Percentiles rank a stretch among this genome's conserved stretches.
Conservation (phyloP, 2,329 filamentous ascomycete species). For the Cercospora berteroae region DNA sequence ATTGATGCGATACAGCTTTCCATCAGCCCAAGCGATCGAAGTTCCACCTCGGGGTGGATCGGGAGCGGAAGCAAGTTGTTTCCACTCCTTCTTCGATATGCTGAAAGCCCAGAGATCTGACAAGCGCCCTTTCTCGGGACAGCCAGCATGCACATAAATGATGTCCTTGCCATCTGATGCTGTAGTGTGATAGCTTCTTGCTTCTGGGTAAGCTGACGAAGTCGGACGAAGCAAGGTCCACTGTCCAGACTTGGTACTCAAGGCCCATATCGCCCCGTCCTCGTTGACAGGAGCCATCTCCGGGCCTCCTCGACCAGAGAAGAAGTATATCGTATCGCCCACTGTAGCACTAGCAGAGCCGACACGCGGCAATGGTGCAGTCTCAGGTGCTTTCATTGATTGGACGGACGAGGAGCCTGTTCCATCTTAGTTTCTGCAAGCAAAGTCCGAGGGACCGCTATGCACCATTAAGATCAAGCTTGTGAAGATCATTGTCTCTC, state of each 20-base stretch:
- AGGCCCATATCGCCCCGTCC: constrained; percentile 71
- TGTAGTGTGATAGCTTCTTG: constrained; percentile 70
- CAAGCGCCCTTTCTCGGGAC: constrained; percentile 61
- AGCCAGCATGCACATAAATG: constrained; percentile 75
- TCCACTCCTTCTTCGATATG: constrained; percentile 64
- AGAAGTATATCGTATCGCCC: constrained; percentile 71
- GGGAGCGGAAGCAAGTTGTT: constrained; percentile 64
- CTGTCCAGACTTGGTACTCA: constrained; percentile 60
- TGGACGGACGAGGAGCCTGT: constrained; percentile 32
- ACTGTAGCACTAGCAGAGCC: constrained; percentile 71
- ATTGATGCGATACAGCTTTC: constrained; percentile 73
- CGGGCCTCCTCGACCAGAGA: constrained; percentile 71
- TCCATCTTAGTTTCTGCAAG: background rate
- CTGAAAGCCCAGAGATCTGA: constrained; percentile 78
- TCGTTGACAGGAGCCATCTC: constrained; percentile 73
- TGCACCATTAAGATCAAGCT: constrained; percentile 42
- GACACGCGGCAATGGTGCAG: constrained; percentile 64
- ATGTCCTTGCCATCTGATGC: constrained; percentile 65
- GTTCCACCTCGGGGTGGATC: constrained; percentile 65
- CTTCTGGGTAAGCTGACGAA: constrained; percentile 54
- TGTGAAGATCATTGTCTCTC: constrained; percentile 70
- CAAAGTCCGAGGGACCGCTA: background rate
- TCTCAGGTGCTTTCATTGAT: constrained; percentile 9
- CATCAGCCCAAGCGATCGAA: constrained; percentile 62
- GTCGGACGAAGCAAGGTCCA: constrained; percentile 65